A percentile compares a stretch with the other conserved stretches of the same genome.
Conservation (phyloP, 805 yeast species). For the Kazachstania taianensis region DNA sequence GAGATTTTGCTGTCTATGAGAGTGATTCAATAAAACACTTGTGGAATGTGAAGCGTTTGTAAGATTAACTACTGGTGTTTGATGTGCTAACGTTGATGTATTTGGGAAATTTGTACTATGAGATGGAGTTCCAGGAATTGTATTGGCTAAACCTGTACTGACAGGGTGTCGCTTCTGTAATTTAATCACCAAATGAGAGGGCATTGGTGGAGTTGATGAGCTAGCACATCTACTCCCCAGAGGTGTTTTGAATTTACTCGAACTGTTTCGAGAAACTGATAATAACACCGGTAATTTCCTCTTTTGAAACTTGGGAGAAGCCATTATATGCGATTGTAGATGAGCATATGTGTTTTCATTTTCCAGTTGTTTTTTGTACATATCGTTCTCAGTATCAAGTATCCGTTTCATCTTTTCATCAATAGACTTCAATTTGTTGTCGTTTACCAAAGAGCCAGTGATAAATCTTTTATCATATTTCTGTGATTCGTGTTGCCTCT, state of each 20-base stretch:
- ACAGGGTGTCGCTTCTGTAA: conserved; percentile 5
- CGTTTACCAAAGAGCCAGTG: conserved; percentile 6
- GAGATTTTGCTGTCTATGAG: no score
- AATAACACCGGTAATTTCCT: conserved; percentile 25
- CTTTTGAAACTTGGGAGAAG: conserved; percentile 22
- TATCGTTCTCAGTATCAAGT: conserved; percentile 17
- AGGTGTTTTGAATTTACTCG: conserved; percentile 23
- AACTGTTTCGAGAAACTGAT: conserved; percentile 17
- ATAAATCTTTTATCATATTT: conserved; percentile 11
- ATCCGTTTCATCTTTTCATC: conserved; percentile 23
- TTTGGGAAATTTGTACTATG: conserved; percentile 12
- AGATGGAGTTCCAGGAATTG: conserved; percentile 12
- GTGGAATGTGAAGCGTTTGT: not conserved
- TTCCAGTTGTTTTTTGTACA: conserved; percentile 9
- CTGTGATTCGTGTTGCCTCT: conserved; percentile 24
- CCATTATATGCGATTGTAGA: conserved; percentile 21
- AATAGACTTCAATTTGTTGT: conserved; percentile 10
- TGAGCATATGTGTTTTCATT: conserved; percentile 23
- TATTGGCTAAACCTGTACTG: not conserved
- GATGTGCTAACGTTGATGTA: conserved; percentile 4
- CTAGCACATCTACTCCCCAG: conserved; percentile 9
- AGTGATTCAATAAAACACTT: conserved; percentile 1
- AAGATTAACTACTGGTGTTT: no score
- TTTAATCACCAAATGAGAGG: conserved; percentile 25
- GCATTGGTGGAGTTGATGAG: conserved; percentile 15